Conservation (phyloP, 2,329 filamentous ascomycete species). For the Plectosphaerella plurivora region DNA sequence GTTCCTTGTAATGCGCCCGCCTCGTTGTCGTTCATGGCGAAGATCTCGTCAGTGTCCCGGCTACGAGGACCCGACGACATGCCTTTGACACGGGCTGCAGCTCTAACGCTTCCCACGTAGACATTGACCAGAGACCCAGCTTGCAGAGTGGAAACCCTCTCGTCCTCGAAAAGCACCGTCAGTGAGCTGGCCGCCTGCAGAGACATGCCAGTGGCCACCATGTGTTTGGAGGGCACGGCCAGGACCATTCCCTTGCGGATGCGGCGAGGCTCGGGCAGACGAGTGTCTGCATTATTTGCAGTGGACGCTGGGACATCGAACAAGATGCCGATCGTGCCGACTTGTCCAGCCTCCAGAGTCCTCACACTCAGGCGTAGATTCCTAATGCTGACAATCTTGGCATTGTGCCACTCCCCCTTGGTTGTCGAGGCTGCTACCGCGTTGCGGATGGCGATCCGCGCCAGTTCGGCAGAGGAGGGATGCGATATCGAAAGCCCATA, state of each 20-base stretch:
- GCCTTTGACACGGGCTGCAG: conserved; percentile 63
- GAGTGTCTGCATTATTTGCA: conserved; percentile 21
- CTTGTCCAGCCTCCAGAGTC: conserved; percentile 72
- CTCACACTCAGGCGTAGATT: conserved; percentile 82
- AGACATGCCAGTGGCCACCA: conserved; percentile 50
- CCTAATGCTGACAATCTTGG: conserved; percentile 78
- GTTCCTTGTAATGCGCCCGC: conserved; percentile 19
- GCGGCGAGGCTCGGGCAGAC: conserved; percentile 29
- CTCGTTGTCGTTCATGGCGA: conserved; percentile 48
- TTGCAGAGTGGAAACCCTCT: conserved; percentile 58
- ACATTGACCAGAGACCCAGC: conserved; percentile 71
- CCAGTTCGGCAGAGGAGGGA: conserved; percentile 48
- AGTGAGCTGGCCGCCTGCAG: conserved; percentile 65
- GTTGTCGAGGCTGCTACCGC: conserved; percentile 45
- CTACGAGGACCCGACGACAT: conserved; percentile 4
- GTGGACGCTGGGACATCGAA: conserved; percentile 37
- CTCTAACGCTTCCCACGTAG: conserved; percentile 83
- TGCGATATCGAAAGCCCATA: conserved; percentile 49
- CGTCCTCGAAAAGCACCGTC: conserved; percentile 64
- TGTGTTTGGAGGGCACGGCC: conserved; percentile 55
- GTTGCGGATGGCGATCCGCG: conserved; percentile 47
- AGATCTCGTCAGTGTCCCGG: conserved; percentile 41
- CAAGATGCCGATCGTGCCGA: conserved; percentile 80
- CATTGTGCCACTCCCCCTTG: conserved; percentile 72
- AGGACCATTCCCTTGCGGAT: conserved; percentile 82